These are phyloP conservation scores for Russula earlei DNA, from an alignment of 768 basidiomycete species.

Conservation along the genomic window DNA sequence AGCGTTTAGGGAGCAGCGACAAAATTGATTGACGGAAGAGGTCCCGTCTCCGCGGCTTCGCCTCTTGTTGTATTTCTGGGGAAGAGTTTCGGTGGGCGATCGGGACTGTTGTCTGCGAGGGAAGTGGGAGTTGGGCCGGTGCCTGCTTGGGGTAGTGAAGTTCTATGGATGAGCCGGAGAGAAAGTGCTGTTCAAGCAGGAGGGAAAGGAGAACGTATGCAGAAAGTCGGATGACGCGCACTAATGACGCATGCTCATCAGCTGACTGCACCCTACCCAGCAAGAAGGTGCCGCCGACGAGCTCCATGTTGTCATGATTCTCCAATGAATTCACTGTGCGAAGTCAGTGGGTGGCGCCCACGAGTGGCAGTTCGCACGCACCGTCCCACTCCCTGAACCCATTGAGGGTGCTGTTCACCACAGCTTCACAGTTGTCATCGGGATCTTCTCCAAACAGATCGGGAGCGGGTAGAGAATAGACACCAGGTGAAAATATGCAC, in stretches of 20 bases:
- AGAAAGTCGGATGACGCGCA: conserved; percentile 40
- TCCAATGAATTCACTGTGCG: conserved; percentile 8
- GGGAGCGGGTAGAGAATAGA: conserved; percentile 32
- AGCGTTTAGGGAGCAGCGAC: conserved; percentile 32
- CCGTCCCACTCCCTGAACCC: conserved; percentile 46
- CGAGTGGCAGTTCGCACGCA: conserved; percentile 23
- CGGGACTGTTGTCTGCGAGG: not conserved
- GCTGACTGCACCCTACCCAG: conserved; percentile 39
- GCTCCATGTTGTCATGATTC: conserved; percentile 22
- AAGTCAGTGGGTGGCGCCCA: not conserved
- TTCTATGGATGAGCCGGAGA: conserved; percentile 41
- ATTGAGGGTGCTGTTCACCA: conserved; percentile 32
- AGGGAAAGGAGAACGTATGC: conserved; percentile 49
- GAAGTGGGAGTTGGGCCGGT: conserved; percentile 17
- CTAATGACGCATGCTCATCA: conserved; percentile 35
- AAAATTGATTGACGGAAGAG: conserved; percentile 26
- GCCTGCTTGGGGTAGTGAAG: conserved; percentile 34
- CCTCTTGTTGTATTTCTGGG: conserved; percentile 15
- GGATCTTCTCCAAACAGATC: conserved; percentile 23
- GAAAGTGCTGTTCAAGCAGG: conserved; percentile 50
- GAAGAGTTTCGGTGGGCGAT: conserved; percentile 13
- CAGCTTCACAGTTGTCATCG: conserved; percentile 14
- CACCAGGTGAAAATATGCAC: conserved; percentile 38
- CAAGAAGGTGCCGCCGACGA: conserved; percentile 56
- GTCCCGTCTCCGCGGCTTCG: conserved; percentile 18